These are phyloP conservation scores for Sonneratia alba DNA, from an alignment of 345 rosid genomes.

Conservation along the genomic window DNA sequence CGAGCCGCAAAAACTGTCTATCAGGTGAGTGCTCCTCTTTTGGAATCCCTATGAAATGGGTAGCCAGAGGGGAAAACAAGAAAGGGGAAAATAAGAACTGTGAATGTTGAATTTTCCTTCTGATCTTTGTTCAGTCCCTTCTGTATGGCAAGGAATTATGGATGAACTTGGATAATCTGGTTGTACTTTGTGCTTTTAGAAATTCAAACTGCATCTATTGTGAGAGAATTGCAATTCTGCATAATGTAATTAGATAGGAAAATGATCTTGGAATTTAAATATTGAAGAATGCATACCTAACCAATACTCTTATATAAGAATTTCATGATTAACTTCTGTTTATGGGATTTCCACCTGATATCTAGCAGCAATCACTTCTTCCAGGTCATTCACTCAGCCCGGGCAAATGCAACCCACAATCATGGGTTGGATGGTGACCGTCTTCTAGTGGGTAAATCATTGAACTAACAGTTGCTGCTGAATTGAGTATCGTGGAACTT, in stretches of 20 bases:
- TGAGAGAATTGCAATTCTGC: not conserved
- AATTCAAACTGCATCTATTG: not conserved
- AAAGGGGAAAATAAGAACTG: not conserved
- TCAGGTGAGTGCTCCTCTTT: constrained; percentile 38
- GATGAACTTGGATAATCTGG: not conserved
- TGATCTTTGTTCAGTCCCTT: not conserved
- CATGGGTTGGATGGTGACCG: constrained; percentile 79
- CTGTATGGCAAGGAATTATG: not conserved
- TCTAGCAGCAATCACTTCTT: not conserved
- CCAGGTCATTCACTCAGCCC: constrained; percentile 87
- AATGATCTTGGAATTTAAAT: not conserved
- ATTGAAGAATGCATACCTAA: not conserved
- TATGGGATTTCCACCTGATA: not conserved
- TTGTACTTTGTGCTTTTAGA: not conserved
- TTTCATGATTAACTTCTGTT: not conserved
- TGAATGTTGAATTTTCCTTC: not conserved
- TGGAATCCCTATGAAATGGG: not conserved
- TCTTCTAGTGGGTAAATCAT: constrained; percentile 68
- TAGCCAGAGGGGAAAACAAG: not conserved
- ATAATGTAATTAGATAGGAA: not conserved
- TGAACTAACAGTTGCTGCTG: not conserved
- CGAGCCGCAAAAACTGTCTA: constrained; percentile 80
- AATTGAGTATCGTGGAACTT: not conserved
- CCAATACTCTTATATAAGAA: not conserved
- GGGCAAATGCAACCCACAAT: constrained; percentile 88